phyloP scores from a whole-genome alignment of 2,329 filamentous ascomycete genomes.

The Sclerotinia trifoliorum region DNA sequence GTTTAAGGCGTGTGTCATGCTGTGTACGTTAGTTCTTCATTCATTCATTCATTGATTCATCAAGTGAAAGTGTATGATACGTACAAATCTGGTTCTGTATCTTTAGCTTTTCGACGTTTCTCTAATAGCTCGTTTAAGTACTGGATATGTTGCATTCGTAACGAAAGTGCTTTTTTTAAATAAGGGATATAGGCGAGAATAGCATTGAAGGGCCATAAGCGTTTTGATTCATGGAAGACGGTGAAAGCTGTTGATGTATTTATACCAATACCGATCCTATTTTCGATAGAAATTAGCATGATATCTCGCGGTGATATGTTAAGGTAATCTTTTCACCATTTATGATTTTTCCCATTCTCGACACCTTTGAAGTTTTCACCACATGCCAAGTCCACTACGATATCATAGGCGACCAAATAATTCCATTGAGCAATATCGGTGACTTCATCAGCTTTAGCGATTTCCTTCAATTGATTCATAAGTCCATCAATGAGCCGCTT shows the following conservation, averaged over 20 bases:
- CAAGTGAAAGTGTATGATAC: background rate
- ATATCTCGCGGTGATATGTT: background rate
- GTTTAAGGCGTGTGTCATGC: background rate
- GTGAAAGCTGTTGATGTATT: constrained; percentile 7
- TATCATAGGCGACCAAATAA: constrained; percentile 6
- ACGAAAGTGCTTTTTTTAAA: background rate
- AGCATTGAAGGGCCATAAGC: background rate
- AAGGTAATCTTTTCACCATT: background rate
- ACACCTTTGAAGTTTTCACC: background rate
- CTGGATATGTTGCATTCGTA: background rate
- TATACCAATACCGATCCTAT: constrained; percentile 6
- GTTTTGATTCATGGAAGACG: constrained; percentile 1
- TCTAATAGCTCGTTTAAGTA: background rate
- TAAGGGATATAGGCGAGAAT: background rate
- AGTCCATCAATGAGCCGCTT: background rate
- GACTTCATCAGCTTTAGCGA: background rate
- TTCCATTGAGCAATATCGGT: constrained; percentile 1
- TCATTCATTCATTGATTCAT: too few relatives aligned
- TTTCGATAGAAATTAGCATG: background rate
- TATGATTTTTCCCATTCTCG: background rate
- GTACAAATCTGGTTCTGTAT: constrained; percentile 5
- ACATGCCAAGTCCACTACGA: background rate
- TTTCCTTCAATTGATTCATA: background rate
- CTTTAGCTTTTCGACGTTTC: background rate
- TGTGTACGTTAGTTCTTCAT: background rate